A percentile compares a stretch with the other conserved stretches of the same genome.
phyloP scores from a whole-genome alignment of 306 rosid species.

The Castanopsis chinensis region DNA sequence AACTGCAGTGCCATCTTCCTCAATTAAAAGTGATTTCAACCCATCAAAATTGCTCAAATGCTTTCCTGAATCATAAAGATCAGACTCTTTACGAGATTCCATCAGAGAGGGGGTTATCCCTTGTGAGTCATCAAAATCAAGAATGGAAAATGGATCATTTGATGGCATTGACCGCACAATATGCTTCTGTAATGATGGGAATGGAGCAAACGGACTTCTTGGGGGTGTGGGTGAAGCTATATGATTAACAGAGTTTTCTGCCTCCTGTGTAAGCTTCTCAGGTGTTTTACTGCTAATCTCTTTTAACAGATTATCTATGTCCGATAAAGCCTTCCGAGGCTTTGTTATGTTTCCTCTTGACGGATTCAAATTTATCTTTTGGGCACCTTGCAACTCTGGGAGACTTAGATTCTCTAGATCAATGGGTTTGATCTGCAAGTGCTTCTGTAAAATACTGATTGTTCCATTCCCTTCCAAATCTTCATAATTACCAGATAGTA shows the following conservation, averaged over 20 bases:
- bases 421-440: slow-evolving; percentile 64
- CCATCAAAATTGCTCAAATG: slow-evolving; percentile 14
- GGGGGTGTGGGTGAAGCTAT: slow-evolving; percentile 67
- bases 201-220: slow-evolving; percentile 62
- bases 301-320: slow-evolving; percentile 43
- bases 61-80: slow-evolving; percentile 34
- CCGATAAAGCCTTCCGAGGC: slow-evolving; percentile 44
- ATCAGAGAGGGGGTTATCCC: slow-evolving; percentile 24
- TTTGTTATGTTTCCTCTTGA: slow-evolving; percentile 35
- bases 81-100: slow-evolving; percentile 19
- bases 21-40: slow-evolving; percentile 17
- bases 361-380: slow-evolving; percentile 41
- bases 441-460: slow-evolving; percentile 55
- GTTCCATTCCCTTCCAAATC: slow-evolving; percentile 63
- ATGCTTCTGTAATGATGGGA: slow-evolving; percentile 43
- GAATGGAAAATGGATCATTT: slow-evolving; percentile 59
- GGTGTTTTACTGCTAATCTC: slow-evolving; percentile 39
- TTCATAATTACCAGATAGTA: slow-evolving; percentile 49
- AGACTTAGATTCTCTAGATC: slow-evolving; percentile 48
- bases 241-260: slow-evolving; percentile 32
- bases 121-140: slow-evolving; percentile 39
- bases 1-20: slow-evolving; percentile 26
- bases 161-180: slow-evolving; percentile 47
- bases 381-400: slow-evolving; percentile 55
- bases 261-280: slow-evolving; percentile 17